These are phyloP conservation scores for Sporothrix brunneoviolacea DNA, from an alignment of 2,329 filamentous ascomycete species.

Conservation along the genomic window DNA sequence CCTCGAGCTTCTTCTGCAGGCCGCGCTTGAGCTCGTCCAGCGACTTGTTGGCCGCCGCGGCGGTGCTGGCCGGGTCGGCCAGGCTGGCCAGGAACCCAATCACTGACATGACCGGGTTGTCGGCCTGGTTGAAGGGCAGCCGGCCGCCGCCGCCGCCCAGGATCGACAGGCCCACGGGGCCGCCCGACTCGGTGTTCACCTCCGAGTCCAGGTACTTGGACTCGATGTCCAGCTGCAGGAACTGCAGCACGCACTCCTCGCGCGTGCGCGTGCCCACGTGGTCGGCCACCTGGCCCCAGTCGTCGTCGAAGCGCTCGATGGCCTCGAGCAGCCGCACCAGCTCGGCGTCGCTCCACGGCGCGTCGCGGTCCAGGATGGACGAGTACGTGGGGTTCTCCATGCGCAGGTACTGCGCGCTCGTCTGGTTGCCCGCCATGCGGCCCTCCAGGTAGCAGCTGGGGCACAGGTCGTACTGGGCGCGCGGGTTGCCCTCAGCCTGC, in stretches of 20 bases:
- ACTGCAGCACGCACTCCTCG: constrained; percentile 95
- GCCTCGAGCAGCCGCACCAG: constrained; percentile 83
- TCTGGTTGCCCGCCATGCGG: constrained; percentile 72
- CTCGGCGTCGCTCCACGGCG: constrained; percentile 87
- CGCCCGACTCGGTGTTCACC: constrained; percentile 43
- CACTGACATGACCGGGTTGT: constrained; percentile 95
- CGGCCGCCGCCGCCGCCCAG: constrained; percentile 69
- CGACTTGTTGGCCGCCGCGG: constrained; percentile 81
- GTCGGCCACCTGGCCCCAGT: constrained; percentile 89
- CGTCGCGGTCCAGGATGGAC: constrained; percentile 71
- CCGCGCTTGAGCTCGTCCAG: constrained; percentile 79
- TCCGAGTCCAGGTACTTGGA: constrained; percentile 91
- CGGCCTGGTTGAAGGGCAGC: constrained; percentile 82
- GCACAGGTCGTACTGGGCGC: constrained; percentile 80
- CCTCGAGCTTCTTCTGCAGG: constrained; percentile 71
- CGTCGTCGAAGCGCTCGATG: constrained; percentile 87
- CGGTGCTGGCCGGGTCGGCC: constrained; percentile 82
- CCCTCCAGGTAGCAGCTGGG: constrained; percentile 84
- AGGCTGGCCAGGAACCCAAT: constrained; percentile 89
- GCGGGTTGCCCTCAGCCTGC: constrained; percentile 51
- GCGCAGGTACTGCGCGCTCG: constrained; percentile 75
- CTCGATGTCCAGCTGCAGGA: constrained; percentile 92
- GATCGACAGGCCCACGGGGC: constrained; percentile 54
- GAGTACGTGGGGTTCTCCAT: constrained; percentile 84
- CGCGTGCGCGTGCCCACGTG: constrained; percentile 86